These are phyloP conservation scores for Penicillium cataractarum DNA, from an alignment of 495 filamentous ascomycete species.

Conservation along the genomic window DNA sequence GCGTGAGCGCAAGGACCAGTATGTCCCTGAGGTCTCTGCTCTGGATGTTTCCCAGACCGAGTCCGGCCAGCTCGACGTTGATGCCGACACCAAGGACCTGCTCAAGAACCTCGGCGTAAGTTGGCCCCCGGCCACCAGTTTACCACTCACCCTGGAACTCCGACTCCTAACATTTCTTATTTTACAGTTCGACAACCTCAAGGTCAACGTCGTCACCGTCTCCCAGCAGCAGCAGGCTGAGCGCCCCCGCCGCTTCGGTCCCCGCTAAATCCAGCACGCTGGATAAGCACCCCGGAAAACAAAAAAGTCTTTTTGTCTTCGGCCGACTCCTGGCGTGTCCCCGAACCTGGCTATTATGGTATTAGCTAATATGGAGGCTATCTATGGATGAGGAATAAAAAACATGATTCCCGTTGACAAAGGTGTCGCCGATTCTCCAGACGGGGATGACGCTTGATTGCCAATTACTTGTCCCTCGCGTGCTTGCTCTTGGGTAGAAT, in stretches of 20 bases:
- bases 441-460: constrained; percentile 87
- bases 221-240: constrained; percentile 82
- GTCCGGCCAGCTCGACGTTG: constrained; percentile 90
- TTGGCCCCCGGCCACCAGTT: constrained; percentile 28
- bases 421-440: constrained; percentile 89
- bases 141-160: background rate
- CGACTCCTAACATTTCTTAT: constrained; percentile 13
- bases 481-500: constrained; percentile 22
- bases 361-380: constrained; percentile 40
- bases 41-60: constrained; percentile 95
- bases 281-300: constrained; percentile 22
- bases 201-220: constrained; percentile 90
- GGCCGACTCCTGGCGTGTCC: constrained; percentile 41
- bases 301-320: constrained; percentile 38
- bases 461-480: constrained; percentile 62
- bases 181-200: constrained; percentile 91
- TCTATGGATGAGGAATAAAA: constrained; percentile 57
- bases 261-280: constrained; percentile 42
- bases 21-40: constrained; percentile 97
- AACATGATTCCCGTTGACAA: constrained; percentile 60
- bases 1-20: constrained; percentile 99
- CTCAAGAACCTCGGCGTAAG: constrained; percentile 97
- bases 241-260: constrained; percentile 70
- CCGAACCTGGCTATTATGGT: constrained; percentile 31
- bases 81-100: constrained; percentile 96